Conservation (phyloP, 768 basidiomycete species). For the Pisolithus marmoratus region DNA sequence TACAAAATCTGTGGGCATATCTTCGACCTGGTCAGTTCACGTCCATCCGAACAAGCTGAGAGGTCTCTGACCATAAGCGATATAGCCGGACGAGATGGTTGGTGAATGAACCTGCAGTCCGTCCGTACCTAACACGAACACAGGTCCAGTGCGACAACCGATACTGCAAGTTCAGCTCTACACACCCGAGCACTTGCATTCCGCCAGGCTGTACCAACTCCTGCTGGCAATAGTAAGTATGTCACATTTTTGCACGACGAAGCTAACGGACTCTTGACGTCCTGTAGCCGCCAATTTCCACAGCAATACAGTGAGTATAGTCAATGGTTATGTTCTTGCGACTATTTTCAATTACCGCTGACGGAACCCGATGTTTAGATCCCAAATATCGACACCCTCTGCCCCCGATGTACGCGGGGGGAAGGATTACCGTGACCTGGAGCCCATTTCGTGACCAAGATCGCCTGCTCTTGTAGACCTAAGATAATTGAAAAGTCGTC, state of each 20-base stretch:
- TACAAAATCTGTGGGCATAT: conserved; percentile 55
- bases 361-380: conserved; percentile 20
- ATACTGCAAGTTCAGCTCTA: conserved; percentile 66
- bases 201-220: conserved; percentile 49
- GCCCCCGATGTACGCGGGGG: conserved; percentile 24
- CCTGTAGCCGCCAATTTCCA: conserved; percentile 60
- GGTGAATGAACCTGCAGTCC: conserved; percentile 10
- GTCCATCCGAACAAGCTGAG: conserved; percentile 2
- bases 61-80: conserved; percentile 8
- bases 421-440: neutral
- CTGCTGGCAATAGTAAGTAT: conserved; percentile 75
- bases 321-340: conserved; percentile 5
- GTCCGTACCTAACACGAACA: conserved; percentile 12
- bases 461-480: no score
- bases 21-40: conserved; percentile 42
- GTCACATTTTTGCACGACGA: conserved; percentile 4
- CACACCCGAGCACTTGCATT: conserved; percentile 55
- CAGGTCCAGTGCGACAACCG: conserved; percentile 64
- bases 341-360: conserved; percentile 9
- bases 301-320: conserved; percentile 55
- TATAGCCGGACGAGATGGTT: conserved; percentile 59
- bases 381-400: conserved; percentile 31
- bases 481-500: no score
- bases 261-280: conserved; percentile 17
- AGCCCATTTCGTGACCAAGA: neutral